Evolutionary conservation across 441 rosid genomes (phyloP).

Genomic region (Euphorbia corollata): DNA sequence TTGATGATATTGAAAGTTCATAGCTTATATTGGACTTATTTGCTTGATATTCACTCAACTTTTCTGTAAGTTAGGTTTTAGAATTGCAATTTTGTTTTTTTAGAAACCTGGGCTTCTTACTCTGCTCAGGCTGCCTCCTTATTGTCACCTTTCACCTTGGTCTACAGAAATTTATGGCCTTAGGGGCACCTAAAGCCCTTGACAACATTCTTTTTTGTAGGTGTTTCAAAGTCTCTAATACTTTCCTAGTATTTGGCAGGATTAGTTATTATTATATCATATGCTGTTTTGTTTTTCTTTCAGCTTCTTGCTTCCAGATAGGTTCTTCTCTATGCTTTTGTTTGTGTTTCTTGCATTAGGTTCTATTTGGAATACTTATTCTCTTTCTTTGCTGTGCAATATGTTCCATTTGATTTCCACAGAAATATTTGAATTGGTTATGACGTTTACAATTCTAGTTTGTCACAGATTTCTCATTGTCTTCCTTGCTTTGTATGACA

Average conservation of each 20-base stretch:
- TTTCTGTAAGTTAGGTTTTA: no score
- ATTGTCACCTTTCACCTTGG: no score
- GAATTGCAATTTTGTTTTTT: no score
- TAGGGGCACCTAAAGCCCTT: no score
- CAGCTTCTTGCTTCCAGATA: neutral
- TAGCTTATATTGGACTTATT: no score
- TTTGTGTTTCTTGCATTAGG: neutral
- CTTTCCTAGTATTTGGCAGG: neutral
- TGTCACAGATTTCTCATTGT: neutral
- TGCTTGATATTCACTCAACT: no score
- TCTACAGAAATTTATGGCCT: no score
- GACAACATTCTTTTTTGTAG: no score
- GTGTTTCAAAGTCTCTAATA: no score
- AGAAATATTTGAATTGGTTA: neutral
- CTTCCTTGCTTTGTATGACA: conserved; percentile 9
- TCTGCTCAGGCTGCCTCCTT: no score
- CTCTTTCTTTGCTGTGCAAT: neutral
- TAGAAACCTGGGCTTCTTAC: no score
- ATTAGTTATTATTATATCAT: neutral
- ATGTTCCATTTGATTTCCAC: neutral
- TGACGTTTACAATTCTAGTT: neutral
- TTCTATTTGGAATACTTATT: neutral
- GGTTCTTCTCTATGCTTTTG: neutral
- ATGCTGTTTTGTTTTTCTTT: neutral
- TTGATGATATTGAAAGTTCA: no score